Base-by-base conservation (phyloP, 2,329 filamentous ascomycete genomes). In the Penicillium griseofulvum region DNA sequence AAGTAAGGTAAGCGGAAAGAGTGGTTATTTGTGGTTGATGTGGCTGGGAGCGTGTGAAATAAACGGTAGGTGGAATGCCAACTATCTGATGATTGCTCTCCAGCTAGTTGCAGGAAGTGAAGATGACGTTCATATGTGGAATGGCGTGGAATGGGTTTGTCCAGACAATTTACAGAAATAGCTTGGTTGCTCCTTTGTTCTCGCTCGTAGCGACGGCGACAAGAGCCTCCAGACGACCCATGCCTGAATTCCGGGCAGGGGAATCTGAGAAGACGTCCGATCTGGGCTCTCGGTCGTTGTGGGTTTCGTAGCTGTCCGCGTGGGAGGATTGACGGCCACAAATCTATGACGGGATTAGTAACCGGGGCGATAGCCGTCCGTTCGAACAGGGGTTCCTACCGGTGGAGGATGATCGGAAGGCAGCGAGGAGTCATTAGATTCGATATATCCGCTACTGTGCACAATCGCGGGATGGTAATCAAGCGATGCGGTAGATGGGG, bases 171-270 rank as follows among this genome's bases (percentile, higher is more conserved):
- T 63, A 72, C 55, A 67, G 52, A 50, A 68, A 72, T 43, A 74
- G 57, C 56, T 70, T 71, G 9, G 71, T 55, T 7, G 68, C 56
- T 19, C 67, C 67, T 57, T 74, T 74, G 50, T 77, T 75, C 56
- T 77, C 77, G 51, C 76, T 78, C 7, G 78, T 80, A 33, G 78
- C 78, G 49, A 79, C 78, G 24, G 78, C 78, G 38, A 80, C 78
- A 44, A 80, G 72, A 47, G 77, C 78, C 59, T 80, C 78, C n/a
- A 80, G 68, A 22, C 77, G 71, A 42, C 75, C 76, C 74, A 80
- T 76, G 26, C 74, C 75, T 36, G 67, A 65, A 31, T 71, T 68
- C 34, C 68, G 63, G 43, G 55, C 55, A 42, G 68, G 54, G 9
- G 67, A 60, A 52, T 68, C 63, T 19, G 66, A 57, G 44, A 69